These are phyloP conservation scores for Brassica napus DNA, from an alignment of 345 rosid genomes.

Conservation along the genomic window DNA sequence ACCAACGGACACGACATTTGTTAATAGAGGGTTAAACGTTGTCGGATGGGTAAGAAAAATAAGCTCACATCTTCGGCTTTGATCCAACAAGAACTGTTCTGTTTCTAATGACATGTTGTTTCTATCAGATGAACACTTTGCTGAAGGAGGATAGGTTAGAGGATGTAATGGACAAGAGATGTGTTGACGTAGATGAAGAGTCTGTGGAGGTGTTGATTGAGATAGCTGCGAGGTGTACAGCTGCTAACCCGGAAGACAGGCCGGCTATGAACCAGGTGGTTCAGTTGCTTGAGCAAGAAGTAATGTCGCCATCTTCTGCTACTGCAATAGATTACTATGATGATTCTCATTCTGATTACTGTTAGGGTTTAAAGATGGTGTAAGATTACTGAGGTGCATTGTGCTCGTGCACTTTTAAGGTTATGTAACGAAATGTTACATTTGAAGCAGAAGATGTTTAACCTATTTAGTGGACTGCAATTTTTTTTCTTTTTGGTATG, in stretches of 20 bases:
- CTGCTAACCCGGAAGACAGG: constrained; percentile 72
- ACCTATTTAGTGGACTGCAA: neutral
- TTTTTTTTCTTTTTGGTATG: neutral
- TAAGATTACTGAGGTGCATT: constrained; percentile 16
- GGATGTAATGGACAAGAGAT: constrained; percentile 68
- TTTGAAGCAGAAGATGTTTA: neutral
- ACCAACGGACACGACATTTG: constrained; percentile 84
- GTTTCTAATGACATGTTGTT: neutral
- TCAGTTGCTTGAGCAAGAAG: constrained; percentile 91
- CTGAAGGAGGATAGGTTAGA: constrained; percentile 73
- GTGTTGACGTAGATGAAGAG: constrained; percentile 60
- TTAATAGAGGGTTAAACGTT: constrained; percentile 78
- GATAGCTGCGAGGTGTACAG: constrained; percentile 79
- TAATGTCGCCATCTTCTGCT: constrained; percentile 77
- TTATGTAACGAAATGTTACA: neutral
- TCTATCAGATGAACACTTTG: constrained; percentile 67
- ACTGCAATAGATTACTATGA: constrained; percentile 75
- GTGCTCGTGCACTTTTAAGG: constrained; percentile 17
- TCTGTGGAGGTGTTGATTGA: constrained; percentile 79
- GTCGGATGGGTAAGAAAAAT: constrained; percentile 81
- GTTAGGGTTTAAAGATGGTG: constrained; percentile 36
- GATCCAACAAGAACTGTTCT: neutral
- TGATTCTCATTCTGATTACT: constrained; percentile 83
- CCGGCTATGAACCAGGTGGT: constrained; percentile 85
- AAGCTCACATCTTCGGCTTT: neutral